Evolutionary conservation across 1,139 yeast species (phyloP), one percentile per base, ranked within the genome.

Genomic region (Lodderomyces oxycetoniae): DNA sequence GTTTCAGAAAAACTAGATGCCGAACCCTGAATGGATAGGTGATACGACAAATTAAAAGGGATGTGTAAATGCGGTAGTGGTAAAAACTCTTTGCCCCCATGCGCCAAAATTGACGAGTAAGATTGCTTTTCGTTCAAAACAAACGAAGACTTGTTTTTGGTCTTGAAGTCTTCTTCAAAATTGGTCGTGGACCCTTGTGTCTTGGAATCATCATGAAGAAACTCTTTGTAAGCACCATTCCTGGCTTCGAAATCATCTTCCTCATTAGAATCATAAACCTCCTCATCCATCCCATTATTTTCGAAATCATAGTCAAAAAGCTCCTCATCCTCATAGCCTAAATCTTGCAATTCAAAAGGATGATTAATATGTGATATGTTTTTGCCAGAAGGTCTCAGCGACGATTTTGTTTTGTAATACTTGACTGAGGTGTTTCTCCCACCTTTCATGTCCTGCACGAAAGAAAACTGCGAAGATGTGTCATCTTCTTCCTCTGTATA

Each of bases 351-450:
- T 30, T 43, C 45, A 32, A 58, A 59, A 1, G 47, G 45, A 24
- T 56, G n/a, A n/a, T n/a, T n/a, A n/a, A n/a, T n/a, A n/a, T n/a
- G 22, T 3, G 32, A 22, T 20, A 20, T 20, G n/a, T 26, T 12
- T 14, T 24, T 24, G 11, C 7, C 17, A n/a, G n/a, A 20, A 20
- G 23, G 24, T 17, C 36, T 32, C 3, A n/a, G n/a, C n/a, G 38
- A 21, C 8, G 35, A 33, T 30, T 49, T 53, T 1, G 60, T 71
- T 39, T 74, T 74, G 45, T 79, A 78, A 47, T 78, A 79, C 46
- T 77, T 75, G 8, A 77, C 72, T 0, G 84, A 77, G 0, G 79
- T 68, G 41, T 78, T 78, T 45, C 85, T 56, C 2, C 84, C 85
- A 15, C 76, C 74, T 11, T 61, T 62, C 35, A 59, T 58, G 38